Evolutionary conservation across 164 flowering plant species (phyloP), one percentile per base, ranked within the genome.

Genomic region (Brasenia schreberi): DNA sequence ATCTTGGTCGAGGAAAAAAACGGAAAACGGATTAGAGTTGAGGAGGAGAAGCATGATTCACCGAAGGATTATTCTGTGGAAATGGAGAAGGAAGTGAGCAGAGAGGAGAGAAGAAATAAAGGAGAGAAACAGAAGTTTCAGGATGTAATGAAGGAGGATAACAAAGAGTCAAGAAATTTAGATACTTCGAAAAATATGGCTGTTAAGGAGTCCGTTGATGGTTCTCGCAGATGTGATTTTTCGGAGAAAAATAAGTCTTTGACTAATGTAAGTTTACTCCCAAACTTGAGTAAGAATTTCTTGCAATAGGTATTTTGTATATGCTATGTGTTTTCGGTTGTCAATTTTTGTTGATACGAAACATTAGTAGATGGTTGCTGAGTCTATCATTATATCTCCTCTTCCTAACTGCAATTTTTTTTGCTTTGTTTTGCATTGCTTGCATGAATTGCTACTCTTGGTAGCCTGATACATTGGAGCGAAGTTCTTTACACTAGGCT

Each of bases 1-100:
- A 85, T 75, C 80, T 90, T 79, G 6, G 56, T 74, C 62, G 64
- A 64, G 11, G 84, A 69, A 49, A 77, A 69, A 42, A 75, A 59
- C 5, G 88, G 83, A 56, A 82, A 81, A 76, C 70, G 81, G 66
- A 56, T 61, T 75, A 83, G 78, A 84, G 84, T 69, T 17, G 64
- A 42, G 17, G 67, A 19, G 45, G 72, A 66, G 33, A 79, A 69
- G 3, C 82, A 73, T 66, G 77, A 65, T 70, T 76, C 72, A 65
- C 81, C 74, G 71, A 80, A 70, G 65, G 52, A 78, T 61, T 65
- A 71, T 44, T 81, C 74, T 65, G 85, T 72, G 42, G 79, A 72
- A 67, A 64, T 14, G 66, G 59, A 62, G 39, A 59, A 43, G 70
- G 68, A 65, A 39, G 60, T 18, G 64, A 10, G 69, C 52, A 44